Percentiles rank a stretch among this genome's conserved stretches.
phyloP scores from a whole-genome alignment of 2,329 filamentous ascomycete species.

The Colletotrichum sansevieriae region DNA sequence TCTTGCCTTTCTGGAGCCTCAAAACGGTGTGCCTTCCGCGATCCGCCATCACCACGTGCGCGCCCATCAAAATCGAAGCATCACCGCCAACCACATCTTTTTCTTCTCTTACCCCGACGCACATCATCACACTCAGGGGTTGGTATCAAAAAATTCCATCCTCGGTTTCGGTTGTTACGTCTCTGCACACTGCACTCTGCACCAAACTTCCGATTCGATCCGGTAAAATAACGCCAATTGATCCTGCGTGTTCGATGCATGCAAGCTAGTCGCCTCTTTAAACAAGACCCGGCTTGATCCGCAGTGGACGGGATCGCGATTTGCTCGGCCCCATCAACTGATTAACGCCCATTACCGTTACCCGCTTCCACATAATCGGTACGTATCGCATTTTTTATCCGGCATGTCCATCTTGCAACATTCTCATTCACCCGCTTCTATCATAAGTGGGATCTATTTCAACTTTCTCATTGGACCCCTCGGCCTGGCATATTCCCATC shows the following conservation, averaged over 20 bases:
- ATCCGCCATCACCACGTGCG: constrained; percentile 23
- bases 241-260: constrained; percentile 29
- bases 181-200: neutral
- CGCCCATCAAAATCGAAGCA: neutral
- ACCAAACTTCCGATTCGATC: constrained; percentile 12
- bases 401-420: neutral
- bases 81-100: constrained; percentile 5
- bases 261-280: constrained; percentile 34
- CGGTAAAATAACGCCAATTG: constrained; percentile 11
- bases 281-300: constrained; percentile 40
- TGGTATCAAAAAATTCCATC: neutral
- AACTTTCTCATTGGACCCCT: constrained; percentile 5
- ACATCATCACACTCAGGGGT: neutral
- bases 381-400: constrained; percentile 11
- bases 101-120: neutral
- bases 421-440: constrained; percentile 9
- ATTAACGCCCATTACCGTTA: neutral
- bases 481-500: neutral
- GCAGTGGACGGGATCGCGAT: constrained; percentile 41
- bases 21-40: constrained; percentile 2
- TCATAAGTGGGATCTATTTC: neutral
- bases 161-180: neutral
- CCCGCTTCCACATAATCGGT: neutral
- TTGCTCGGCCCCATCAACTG: constrained; percentile 37
- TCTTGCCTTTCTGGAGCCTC: constrained; percentile 31